These are phyloP conservation scores for Fagopyrum tataricum DNA, from an alignment of 148 eudicot species.

Conservation along the genomic window DNA sequence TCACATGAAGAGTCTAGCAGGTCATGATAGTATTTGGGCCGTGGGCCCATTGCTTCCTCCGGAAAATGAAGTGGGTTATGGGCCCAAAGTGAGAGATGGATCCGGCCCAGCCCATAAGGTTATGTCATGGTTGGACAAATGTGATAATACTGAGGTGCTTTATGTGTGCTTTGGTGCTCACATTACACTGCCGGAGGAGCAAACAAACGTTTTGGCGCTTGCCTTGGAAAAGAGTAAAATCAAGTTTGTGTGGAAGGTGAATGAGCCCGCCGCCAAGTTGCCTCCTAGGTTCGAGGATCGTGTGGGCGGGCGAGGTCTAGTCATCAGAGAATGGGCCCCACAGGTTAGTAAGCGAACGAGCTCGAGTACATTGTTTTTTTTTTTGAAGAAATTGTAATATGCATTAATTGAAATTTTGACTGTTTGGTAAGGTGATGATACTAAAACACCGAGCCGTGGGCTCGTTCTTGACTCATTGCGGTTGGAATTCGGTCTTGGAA, in stretches of 20 bases:
- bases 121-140: conserved; percentile 31
- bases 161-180: conserved; percentile 43
- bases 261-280: conserved; percentile 28
- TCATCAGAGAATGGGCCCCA: conserved; percentile 13
- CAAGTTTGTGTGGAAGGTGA: conserved; percentile 24
- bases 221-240: conserved; percentile 33
- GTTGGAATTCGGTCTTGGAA: background rate
- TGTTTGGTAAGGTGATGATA: background rate
- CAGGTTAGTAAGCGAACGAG: background rate
- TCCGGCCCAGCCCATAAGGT: conserved; percentile 17
- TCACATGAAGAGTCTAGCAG: background rate
- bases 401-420: background rate
- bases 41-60: background rate
- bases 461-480: background rate
- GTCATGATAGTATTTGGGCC: conserved; percentile 20
- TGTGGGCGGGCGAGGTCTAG: too few relatives aligned
- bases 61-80: background rate
- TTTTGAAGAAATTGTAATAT: too few relatives aligned
- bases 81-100: conserved; percentile 17
- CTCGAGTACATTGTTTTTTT: too few relatives aligned
- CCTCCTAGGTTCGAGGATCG: too few relatives aligned
- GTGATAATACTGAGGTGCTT: conserved; percentile 21
- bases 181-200: conserved; percentile 25
- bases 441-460: background rate
- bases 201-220: conserved; percentile 27